phyloP scores from a whole-genome alignment of 441 rosid genomes.

The Sinapis alba region DNA sequence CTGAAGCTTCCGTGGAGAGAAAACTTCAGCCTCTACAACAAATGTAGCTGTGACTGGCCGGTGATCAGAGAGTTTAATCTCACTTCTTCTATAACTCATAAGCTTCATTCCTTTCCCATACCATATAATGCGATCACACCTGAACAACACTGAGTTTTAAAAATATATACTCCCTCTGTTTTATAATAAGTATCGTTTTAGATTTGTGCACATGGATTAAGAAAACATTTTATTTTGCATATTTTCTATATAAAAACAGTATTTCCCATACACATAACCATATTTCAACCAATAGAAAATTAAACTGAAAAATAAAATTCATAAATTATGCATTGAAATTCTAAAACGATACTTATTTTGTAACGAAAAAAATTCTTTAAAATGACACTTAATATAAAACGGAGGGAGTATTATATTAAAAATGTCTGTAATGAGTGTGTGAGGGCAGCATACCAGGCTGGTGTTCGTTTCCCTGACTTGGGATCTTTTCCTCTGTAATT shows the following conservation, averaged over 20 bases:
- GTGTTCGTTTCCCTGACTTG: constrained; percentile 1
- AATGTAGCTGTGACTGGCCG: constrained; percentile 9
- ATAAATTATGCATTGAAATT: no score
- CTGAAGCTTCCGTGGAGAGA: constrained; percentile 12
- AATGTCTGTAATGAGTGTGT: neutral
- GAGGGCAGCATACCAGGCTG: neutral
- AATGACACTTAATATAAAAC: no score
- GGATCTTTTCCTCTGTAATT: neutral
- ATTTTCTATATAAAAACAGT: no score
- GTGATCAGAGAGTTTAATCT: constrained; percentile 16
- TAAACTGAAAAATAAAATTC: no score
- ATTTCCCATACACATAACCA: no score
- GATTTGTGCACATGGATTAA: no score
- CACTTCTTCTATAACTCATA: constrained; percentile 30
- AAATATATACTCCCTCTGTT: no score
- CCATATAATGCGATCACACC: constrained; percentile 12
- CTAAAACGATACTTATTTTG: no score
- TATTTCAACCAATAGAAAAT: no score
- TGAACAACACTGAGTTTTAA: neutral
- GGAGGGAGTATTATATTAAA: neutral
- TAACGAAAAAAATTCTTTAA: no score
- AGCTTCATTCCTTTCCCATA: constrained; percentile 9
- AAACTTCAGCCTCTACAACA: constrained; percentile 4
- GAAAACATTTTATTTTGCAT: no score
- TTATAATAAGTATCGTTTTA: no score